Evolutionary conservation across 371 early-diverging fungal species (phyloP).

Genomic region (Circinella minor): DNA sequence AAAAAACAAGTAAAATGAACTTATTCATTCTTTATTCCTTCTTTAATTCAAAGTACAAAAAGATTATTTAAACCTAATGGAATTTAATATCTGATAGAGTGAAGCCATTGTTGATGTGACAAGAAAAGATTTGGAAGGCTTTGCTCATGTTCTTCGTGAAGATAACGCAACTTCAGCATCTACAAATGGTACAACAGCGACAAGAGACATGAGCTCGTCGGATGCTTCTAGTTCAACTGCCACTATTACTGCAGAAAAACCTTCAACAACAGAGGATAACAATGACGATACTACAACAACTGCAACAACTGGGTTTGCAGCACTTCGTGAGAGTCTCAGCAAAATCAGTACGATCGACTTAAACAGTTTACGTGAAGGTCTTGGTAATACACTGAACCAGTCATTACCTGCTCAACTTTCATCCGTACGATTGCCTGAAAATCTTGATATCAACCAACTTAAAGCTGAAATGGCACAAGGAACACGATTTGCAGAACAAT

Average conservation of each 20-base stretch:
- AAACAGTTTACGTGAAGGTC: constrained; percentile 18
- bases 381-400: constrained; percentile 12
- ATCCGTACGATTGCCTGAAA: constrained; percentile 42
- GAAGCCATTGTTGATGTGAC: constrained; percentile 54
- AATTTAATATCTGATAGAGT: constrained; percentile 24
- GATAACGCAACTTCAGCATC: constrained; percentile 23
- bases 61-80: neutral
- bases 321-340: constrained; percentile 17
- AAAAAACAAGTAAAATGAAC: constrained; percentile 41
- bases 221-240: constrained; percentile 18
- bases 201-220: constrained; percentile 11
- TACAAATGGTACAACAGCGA: constrained; percentile 14
- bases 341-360: constrained; percentile 11
- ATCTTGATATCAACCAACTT: constrained; percentile 44
- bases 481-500: constrained; percentile 54
- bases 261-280: neutral
- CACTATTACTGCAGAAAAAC: neutral
- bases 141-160: constrained; percentile 44
- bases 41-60: neutral
- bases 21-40: neutral
- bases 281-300: neutral
- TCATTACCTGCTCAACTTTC: constrained; percentile 13
- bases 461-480: constrained; percentile 40
- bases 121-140: constrained; percentile 46
- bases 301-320: constrained; percentile 8